These are phyloP conservation scores for Aurifilum marmelostoma DNA, from an alignment of 2,329 filamentous ascomycete genomes.

Conservation along the genomic window DNA sequence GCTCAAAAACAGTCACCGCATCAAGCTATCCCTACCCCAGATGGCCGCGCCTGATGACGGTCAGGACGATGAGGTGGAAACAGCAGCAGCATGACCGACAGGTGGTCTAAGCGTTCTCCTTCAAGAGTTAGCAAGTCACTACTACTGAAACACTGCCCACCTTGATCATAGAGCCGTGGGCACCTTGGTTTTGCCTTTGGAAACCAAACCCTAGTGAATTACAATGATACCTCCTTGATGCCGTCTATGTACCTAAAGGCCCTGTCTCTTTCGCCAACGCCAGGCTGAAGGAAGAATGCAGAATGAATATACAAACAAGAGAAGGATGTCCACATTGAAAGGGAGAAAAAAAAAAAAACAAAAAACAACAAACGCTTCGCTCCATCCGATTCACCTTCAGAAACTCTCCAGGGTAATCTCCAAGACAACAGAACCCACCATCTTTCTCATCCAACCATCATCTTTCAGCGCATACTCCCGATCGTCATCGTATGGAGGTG, in stretches of 20 bases:
- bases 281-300: conserved; percentile 22
- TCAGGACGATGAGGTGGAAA: not conserved
- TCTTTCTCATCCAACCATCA: not conserved
- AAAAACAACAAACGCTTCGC: not conserved
- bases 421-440: not conserved
- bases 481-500: not conserved
- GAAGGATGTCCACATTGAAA: not conserved
- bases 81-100: not conserved
- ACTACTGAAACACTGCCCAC: too few species aligned
- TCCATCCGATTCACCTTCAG: not conserved
- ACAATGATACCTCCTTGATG: conserved; percentile 13
- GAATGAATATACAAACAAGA: conserved; percentile 6
- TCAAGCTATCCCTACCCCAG: conserved; percentile 50
- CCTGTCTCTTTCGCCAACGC: conserved; percentile 18
- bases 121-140: not conserved
- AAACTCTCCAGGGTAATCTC: not conserved
- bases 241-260: conserved; percentile 21
- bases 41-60: not conserved
- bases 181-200: not conserved
- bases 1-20: conserved; percentile 56
- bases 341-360: not conserved
- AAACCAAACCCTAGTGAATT: conserved; percentile 3
- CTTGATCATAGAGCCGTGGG: not conserved
- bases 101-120: not conserved
- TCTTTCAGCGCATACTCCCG: not conserved